Evolutionary conservation across 495 filamentous ascomycete genomes (phyloP), one percentile per base, ranked within the genome.

Genomic region (Daldinia childiae): DNA sequence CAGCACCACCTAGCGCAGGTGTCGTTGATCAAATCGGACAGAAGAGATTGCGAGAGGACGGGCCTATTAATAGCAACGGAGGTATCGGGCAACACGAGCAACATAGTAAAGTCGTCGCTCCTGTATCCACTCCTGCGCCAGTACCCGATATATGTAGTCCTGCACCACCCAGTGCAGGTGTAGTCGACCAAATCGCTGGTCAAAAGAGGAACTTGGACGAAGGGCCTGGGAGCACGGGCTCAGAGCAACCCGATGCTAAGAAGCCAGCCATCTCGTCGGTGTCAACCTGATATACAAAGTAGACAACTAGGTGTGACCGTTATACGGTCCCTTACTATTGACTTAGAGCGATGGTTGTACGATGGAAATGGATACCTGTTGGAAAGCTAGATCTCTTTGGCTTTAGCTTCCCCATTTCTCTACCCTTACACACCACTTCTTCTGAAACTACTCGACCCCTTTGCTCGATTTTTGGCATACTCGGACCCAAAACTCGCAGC

Each of bases 191-290:
- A 59, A 71, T 74, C 29, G 67, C 64, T 11, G 71, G 71, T 11
- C 71, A 74, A 26, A 74, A 74, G 60, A 66, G 71, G 38, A 65
- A 73, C 6, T 34, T 78, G 29, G 76, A 76, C 38, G 76, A 78
- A 36, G 76, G 74, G 11, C 74, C 76, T 19, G 76, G 76, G 9
- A 70, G 62, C 56, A 34, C 48, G 19, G 65, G 66, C 58, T 68
- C 68, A n/a, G 76, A 76, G 30, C 73, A 77, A 34, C 76, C 73
- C 8, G 76, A 78, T 48, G 52, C 74, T 2, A 78, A 78, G 62
- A 67, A 66, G 48, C 62, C 63, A 4, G 71, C 65, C 3, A 43
- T 78, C 9, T 66, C 73, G 21, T 34, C 68, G 2, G 32, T 38
- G 5, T 73, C n/a, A 26, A 34, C 50, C 24, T 54, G 7, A 36